Conservation (phyloP, 768 basidiomycete species). For the Astraeus odoratus region DNA sequence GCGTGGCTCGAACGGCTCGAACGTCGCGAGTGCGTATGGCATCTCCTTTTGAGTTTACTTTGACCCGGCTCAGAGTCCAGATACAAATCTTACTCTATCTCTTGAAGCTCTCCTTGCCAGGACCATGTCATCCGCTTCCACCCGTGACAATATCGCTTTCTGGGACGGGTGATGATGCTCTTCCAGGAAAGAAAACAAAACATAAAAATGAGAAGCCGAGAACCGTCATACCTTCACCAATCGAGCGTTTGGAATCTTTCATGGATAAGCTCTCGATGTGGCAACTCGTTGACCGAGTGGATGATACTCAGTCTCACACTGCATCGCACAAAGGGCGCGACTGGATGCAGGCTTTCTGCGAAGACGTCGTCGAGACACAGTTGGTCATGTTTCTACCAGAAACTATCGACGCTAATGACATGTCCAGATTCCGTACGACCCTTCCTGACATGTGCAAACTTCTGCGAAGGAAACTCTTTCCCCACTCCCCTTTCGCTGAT, state of each 20-base stretch:
- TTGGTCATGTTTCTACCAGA: conserved; percentile 25
- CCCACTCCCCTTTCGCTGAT: conserved; percentile 53
- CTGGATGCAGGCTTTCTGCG: conserved; percentile 71
- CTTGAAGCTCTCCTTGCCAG: conserved; percentile 57
- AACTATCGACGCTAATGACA: neutral
- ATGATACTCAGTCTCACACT: conserved; percentile 22
- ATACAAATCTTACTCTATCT: conserved; percentile 71
- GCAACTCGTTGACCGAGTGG: conserved; percentile 50
- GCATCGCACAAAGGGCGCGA: conserved; percentile 37
- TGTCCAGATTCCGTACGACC: conserved; percentile 44
- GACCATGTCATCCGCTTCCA: conserved; percentile 27
- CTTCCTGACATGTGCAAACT: conserved; percentile 51
- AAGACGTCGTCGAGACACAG: conserved; percentile 60
- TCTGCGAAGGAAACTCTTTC: conserved; percentile 62
- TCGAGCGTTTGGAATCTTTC: conserved; percentile 59
- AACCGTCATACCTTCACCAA: conserved; percentile 21
- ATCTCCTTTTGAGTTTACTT: neutral
- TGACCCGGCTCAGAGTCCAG: conserved; percentile 44
- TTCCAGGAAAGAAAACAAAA: conserved; percentile 26
- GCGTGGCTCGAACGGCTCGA: conserved; percentile 62
- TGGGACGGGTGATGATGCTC: conserved; percentile 17
- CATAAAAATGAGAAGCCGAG: conserved; percentile 16
- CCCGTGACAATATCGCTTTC: conserved; percentile 20
- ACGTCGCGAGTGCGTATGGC: conserved; percentile 49
- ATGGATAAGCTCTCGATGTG: conserved; percentile 78